Percentiles rank a stretch among this genome's conserved stretches.
phyloP scores from a whole-genome alignment of 176 grass and related monocot genomes.

The Eragrostis nindensis region DNA sequence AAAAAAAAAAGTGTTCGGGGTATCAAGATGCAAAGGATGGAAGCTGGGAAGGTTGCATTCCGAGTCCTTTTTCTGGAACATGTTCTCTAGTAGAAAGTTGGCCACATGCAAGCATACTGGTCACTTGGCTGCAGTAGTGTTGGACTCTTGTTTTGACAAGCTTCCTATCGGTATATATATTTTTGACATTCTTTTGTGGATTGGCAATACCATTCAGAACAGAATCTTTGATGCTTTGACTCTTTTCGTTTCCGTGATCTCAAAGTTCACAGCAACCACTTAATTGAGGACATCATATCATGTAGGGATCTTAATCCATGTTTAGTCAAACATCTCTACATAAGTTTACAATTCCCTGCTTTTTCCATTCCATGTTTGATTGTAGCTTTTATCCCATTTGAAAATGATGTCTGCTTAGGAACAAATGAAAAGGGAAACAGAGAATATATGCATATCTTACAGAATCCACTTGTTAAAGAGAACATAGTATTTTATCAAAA shows the following conservation, averaged over 20 bases:
- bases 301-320: conserved; percentile 5
- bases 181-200: conserved; percentile 27
- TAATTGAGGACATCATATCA: neutral
- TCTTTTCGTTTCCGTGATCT: neutral
- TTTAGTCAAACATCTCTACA: conserved; percentile 24
- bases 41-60: conserved; percentile 1
- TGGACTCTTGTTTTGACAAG: conserved; percentile 31
- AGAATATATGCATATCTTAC: conserved; percentile 45
- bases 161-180: neutral
- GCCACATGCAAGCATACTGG: neutral
- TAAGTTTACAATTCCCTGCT: neutral
- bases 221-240: conserved; percentile 23
- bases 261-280: conserved; percentile 1
- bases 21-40: conserved; percentile 6
- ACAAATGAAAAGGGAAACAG: conserved; percentile 22
- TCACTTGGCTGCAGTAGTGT: neutral
- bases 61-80: conserved; percentile 25
- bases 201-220: conserved; percentile 10
- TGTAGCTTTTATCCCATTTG: conserved; percentile 8
- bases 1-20: too few species aligned
- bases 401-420: neutral
- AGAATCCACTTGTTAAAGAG: neutral
- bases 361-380: neutral
- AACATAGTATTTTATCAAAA: neutral
- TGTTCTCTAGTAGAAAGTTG: conserved; percentile 30